Conservation (phyloP, 176 grass and related monocot species). For the Carex myosuroides region DNA sequence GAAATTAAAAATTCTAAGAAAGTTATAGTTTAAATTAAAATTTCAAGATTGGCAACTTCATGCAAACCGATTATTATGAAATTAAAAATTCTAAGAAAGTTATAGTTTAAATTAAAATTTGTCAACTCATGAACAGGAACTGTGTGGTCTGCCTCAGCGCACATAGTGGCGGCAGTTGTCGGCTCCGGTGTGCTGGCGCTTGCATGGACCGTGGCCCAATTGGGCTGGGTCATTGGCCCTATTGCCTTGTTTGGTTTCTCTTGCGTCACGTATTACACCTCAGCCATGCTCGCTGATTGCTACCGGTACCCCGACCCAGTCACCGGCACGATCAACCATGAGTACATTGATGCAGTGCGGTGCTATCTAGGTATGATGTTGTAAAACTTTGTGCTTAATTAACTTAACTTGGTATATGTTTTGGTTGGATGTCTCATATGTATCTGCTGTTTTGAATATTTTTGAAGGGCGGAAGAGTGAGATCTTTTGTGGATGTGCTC, state of each 20-base stretch:
- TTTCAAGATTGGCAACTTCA: no score
- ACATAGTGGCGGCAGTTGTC: conserved; percentile 85
- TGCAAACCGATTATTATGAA: background rate
- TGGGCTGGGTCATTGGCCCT: conserved; percentile 72
- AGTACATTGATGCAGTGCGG: conserved; percentile 77
- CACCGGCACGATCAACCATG: conserved; percentile 47
- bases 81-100: background rate
- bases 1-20: background rate
- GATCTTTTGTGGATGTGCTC: conserved; percentile 75
- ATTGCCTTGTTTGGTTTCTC: conserved; percentile 73
- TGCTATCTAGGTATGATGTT: conserved; percentile 60
- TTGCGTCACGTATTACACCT: conserved; percentile 87
- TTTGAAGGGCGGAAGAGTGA: conserved; percentile 51
- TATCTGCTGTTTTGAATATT: background rate
- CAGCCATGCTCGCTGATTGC: conserved; percentile 73
- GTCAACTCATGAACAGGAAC: conserved; percentile 46
- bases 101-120: background rate
- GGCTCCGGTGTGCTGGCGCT: conserved; percentile 86
- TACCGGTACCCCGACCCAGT: conserved; percentile 87
- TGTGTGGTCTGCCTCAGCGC: conserved; percentile 80
- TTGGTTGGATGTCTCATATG: background rate
- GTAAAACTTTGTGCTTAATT: background rate
- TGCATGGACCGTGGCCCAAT: conserved; percentile 89
- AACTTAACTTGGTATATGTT: background rate
- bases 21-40: no score